These are phyloP conservation scores for Kodamaea sp. DNA, from an alignment of 1,139 yeast species.

Conservation along the genomic window DNA sequence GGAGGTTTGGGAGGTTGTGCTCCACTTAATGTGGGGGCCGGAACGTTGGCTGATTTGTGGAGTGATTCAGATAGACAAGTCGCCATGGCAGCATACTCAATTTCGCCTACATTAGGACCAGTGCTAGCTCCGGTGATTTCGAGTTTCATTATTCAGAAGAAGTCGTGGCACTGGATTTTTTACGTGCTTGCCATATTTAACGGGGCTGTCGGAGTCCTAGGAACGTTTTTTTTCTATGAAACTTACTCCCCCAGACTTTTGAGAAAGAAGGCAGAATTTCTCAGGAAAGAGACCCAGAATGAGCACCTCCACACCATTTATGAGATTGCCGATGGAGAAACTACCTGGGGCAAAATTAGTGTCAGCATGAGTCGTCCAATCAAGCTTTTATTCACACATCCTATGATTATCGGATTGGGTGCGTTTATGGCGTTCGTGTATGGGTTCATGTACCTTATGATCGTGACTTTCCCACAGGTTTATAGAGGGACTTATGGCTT, in stretches of 20 bases:
- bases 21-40: constrained; percentile 71
- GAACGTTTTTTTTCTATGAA: constrained; percentile 49
- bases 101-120: constrained; percentile 54
- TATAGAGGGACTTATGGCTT: constrained; percentile 50
- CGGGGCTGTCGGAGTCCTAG: constrained; percentile 47
- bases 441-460: constrained; percentile 63
- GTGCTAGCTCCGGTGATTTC: constrained; percentile 38
- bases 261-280: constrained; percentile 43
- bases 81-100: constrained; percentile 60
- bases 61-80: constrained; percentile 50
- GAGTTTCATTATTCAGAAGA: constrained; percentile 26
- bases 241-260: constrained; percentile 61
- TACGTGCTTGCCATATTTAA: constrained; percentile 59
- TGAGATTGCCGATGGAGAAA: constrained; percentile 44
- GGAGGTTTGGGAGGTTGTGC: constrained; percentile 71
- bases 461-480: constrained; percentile 58
- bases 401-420: constrained; percentile 64
- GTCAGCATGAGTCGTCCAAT: constrained; percentile 54
- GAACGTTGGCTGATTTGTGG: constrained; percentile 65
- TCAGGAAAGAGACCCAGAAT: constrained; percentile 55
- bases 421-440: constrained; percentile 63
- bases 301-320: constrained; percentile 57
- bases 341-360: constrained; percentile 30
- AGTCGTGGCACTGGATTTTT: constrained; percentile 63
- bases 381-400: constrained; percentile 52